Evolutionary conservation across 768 basidiomycete species (phyloP).

Genomic region (Asterophora parasitica): DNA sequence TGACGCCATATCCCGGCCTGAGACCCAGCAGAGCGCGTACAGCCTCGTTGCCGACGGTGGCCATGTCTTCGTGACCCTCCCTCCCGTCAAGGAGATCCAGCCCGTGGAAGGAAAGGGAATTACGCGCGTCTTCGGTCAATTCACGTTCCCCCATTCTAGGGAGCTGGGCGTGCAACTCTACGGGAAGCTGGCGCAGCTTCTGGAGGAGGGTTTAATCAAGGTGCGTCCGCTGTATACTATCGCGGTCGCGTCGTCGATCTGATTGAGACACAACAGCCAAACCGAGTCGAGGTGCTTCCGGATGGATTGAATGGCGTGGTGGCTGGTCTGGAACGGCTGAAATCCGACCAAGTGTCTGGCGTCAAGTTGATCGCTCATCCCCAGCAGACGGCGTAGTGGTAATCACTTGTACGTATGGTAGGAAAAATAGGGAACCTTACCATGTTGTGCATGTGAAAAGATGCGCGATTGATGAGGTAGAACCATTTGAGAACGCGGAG

Average conservation of each 20-base stretch:
- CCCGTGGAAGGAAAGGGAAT: conserved; percentile 9
- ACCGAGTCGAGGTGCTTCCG: conserved; percentile 36
- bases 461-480: too few species aligned
- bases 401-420: too few species aligned
- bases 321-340: conserved; percentile 36
- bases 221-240: conserved; percentile 8
- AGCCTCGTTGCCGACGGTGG: conserved; percentile 34
- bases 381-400: conserved; percentile 2
- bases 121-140: neutral
- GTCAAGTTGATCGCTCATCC: conserved; percentile 42
- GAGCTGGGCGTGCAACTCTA: conserved; percentile 9
- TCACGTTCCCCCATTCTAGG: conserved; percentile 6
- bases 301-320: conserved; percentile 40
- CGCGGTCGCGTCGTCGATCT: neutral
- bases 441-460: too few species aligned
- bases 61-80: conserved; percentile 21
- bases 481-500: too few species aligned
- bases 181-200: conserved; percentile 6
- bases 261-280: conserved; percentile 31
- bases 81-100: conserved; percentile 17
- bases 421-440: too few species aligned
- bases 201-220: conserved; percentile 20
- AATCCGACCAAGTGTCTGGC: conserved; percentile 36
- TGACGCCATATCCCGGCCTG: conserved; percentile 29
- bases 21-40: conserved; percentile 35